Evolutionary conservation across 2,329 filamentous ascomycete species (phyloP), one percentile per base, ranked within the genome.

Genomic region (Colletotrichum musae): DNA sequence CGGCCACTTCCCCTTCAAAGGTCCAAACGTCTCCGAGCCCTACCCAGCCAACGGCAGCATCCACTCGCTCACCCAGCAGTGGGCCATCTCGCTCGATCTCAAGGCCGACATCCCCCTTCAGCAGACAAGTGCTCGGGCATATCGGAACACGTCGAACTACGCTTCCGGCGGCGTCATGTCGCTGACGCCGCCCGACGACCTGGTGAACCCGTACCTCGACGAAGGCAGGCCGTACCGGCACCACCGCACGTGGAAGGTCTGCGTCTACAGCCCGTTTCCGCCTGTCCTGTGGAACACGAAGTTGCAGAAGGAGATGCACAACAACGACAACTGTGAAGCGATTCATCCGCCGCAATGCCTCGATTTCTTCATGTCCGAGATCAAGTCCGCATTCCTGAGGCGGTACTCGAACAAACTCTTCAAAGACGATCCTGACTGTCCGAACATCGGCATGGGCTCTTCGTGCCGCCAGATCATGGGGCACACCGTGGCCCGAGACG

Each of bases 221-320:
- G 41, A 24, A 6, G 39, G 21, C 5, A 45, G 12, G 18, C 21
- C 54, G 6, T 58, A 58, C 54, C 36, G 15, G 10, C 54, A 58
- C 54, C 12, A 58, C 15, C 54, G 39, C 21, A 45, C 54, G n/a
- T 58, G 54, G 54, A 58, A 58, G n/a, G 39, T 32, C 54, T 58
- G 54, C 39, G 39, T 36, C 7, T 57, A 43, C 54, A 28, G 18
- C 39, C n/a, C 10, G 7, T 12, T 13, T 6, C 39, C 54, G 12
- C 39, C 36, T 1, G 13, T 10, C 9, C 0, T 24, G 21, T 24
- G 39, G 54, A 26, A 36, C 6, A 4, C 21, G 6, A 15, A 1
- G 18, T 26, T 9, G 21, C 54, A 47, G 54, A 41, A 9, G 21
- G n/a, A 47, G 16, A 45, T 58, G 54, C 21, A 58, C 39, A 21